Evolutionary conservation across 2,329 filamentous ascomycete species (phyloP).

Genomic region (Ambrosiella cleistominuta): DNA sequence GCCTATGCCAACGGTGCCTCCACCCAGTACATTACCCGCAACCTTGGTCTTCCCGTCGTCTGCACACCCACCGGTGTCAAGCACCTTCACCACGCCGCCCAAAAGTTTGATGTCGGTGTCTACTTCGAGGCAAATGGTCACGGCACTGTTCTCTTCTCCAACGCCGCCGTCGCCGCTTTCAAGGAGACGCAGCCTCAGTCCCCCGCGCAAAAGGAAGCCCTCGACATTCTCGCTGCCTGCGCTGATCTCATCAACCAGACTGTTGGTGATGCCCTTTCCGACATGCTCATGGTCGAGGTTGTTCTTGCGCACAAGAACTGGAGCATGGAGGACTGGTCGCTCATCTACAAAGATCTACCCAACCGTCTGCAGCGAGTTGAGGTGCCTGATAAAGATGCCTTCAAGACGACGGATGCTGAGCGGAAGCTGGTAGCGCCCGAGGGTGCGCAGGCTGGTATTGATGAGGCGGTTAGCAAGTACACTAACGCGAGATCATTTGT

Average conservation of each 20-base stretch:
- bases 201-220: slow-evolving; percentile 75
- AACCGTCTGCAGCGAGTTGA: slow-evolving; percentile 90
- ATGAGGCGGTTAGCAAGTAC: slow-evolving; percentile 76
- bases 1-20: slow-evolving; percentile 94
- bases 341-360: slow-evolving; percentile 82
- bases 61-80: slow-evolving; percentile 95
- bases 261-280: slow-evolving; percentile 86
- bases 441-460: slow-evolving; percentile 71
- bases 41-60: slow-evolving; percentile 72
- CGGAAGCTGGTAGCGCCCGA: slow-evolving; percentile 63
- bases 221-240: slow-evolving; percentile 68
- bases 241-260: slow-evolving; percentile 95
- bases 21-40: slow-evolving; percentile 79
- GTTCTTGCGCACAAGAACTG: slow-evolving; percentile 91
- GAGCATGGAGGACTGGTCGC: slow-evolving; percentile 78
- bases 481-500: slow-evolving; percentile 80
- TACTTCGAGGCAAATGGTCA: slow-evolving; percentile 99
- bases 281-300: slow-evolving; percentile 89
- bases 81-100: slow-evolving; percentile 90
- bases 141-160: slow-evolving; percentile 87
- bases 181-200: slow-evolving; percentile 67
- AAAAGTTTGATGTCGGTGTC: slow-evolving; percentile 85
- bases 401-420: slow-evolving; percentile 85
- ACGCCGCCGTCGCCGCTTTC: slow-evolving; percentile 64
- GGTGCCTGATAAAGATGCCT: slow-evolving; percentile 72